Percentiles rank a stretch among this genome's conserved stretches.
Evolutionary conservation across 306 rosid genomes (phyloP).

Genomic region (Cicer cuneatum): DNA sequence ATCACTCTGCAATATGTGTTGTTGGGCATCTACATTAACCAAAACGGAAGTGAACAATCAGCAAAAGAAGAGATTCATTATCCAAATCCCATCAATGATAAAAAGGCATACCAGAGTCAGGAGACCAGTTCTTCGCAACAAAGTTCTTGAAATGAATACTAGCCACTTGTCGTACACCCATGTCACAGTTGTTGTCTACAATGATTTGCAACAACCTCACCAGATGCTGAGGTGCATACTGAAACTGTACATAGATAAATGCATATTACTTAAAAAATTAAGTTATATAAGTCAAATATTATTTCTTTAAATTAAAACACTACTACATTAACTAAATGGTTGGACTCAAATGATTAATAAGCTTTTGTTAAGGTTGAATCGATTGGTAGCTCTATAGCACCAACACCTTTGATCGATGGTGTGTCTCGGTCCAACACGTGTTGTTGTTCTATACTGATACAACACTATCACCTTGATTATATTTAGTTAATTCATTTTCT

Average conservation of each 20-base stretch:
- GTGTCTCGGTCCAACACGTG: too few species aligned
- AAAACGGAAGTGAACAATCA: conserved; percentile 32
- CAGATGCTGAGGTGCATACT: conserved; percentile 90
- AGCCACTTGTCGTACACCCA: conserved; percentile 93
- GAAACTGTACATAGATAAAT: conserved; percentile 61
- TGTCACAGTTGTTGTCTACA: conserved; percentile 79
- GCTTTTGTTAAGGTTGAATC: too few species aligned
- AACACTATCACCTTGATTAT: too few species aligned
- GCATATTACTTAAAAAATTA: neutral
- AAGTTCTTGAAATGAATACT: conserved; percentile 98
- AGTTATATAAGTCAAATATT: neutral
- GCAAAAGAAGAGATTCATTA: conserved; percentile 28
- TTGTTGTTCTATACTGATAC: too few species aligned
- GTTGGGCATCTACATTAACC: conserved; percentile 66
- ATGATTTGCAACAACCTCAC: conserved; percentile 88
- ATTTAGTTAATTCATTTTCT: too few species aligned
- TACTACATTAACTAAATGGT: neutral
- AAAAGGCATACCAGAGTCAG: conserved; percentile 64
- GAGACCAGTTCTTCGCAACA: conserved; percentile 90
- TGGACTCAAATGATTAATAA: too few species aligned
- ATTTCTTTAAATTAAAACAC: conserved; percentile 17
- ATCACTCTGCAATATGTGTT: conserved; percentile 75
- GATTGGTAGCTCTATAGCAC: too few species aligned
- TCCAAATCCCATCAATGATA: conserved; percentile 26
- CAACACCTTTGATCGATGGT: too few species aligned